These are phyloP conservation scores for Neophaeococcomyces aloes DNA, from an alignment of 2,329 filamentous ascomycete genomes.

Conservation along the genomic window DNA sequence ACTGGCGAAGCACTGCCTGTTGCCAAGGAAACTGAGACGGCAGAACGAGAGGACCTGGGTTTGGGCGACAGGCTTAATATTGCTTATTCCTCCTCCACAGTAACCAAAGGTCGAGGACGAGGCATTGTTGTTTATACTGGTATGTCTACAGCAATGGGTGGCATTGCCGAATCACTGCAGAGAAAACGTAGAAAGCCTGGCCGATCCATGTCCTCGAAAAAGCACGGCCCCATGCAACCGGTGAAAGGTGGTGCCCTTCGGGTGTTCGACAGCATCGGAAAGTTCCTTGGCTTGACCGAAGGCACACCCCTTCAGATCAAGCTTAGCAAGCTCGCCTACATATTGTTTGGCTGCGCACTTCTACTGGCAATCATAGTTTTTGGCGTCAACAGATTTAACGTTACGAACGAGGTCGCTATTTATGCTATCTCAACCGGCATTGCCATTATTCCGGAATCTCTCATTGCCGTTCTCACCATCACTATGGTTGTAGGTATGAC, in stretches of 20 bases:
- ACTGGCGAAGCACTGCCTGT: conserved; percentile 54
- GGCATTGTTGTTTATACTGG: conserved; percentile 51
- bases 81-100: conserved; percentile 50
- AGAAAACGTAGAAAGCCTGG: conserved; percentile 35
- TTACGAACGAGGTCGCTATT: conserved; percentile 48
- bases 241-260: conserved; percentile 42
- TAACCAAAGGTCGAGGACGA: conserved; percentile 48
- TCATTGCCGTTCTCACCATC: conserved; percentile 53
- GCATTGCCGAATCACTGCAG: conserved; percentile 48
- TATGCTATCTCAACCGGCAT: conserved; percentile 50
- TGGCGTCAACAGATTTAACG: conserved; percentile 47
- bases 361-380: conserved; percentile 53
- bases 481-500: conserved; percentile 49
- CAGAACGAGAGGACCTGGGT: conserved; percentile 29
- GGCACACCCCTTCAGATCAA: conserved; percentile 79
- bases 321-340: conserved; percentile 71
- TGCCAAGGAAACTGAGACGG: conserved; percentile 37
- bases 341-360: conserved; percentile 64
- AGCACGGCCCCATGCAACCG: conserved; percentile 35
- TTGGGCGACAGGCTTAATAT: conserved; percentile 52
- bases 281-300: conserved; percentile 50
- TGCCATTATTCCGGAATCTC: conserved; percentile 53
- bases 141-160: conserved; percentile 53
- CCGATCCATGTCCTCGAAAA: conserved; percentile 36
- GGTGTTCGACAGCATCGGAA: conserved; percentile 39